These are phyloP conservation scores for Monilinia laxa DNA, from an alignment of 2,329 filamentous ascomycete genomes.

Conservation along the genomic window DNA sequence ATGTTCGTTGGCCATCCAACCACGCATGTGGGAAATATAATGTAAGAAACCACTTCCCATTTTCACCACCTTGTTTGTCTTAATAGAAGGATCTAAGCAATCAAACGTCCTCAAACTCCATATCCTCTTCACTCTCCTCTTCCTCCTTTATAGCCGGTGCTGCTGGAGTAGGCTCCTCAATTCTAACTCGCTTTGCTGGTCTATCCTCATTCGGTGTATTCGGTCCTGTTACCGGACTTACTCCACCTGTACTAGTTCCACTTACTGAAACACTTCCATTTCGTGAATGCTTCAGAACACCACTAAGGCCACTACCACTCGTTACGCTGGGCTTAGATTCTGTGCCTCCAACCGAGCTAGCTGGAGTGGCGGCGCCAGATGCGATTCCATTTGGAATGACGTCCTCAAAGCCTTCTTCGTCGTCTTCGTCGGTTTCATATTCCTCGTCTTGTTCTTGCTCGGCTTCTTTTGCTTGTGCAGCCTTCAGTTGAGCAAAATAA, in stretches of 20 bases:
- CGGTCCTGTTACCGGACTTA: conserved; percentile 40
- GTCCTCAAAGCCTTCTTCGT: conserved; percentile 50
- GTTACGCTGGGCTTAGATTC: conserved; percentile 29
- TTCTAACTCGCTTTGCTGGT: conserved; percentile 60
- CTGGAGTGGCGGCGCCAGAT: conserved; percentile 37
- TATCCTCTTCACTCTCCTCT: conserved; percentile 52
- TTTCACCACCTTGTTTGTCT: not conserved
- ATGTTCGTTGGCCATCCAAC: not conserved
- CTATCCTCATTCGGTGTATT: conserved; percentile 45
- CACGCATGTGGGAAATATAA: conserved; percentile 11
- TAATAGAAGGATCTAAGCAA: not conserved
- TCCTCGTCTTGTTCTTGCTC: conserved; percentile 53
- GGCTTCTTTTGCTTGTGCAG: conserved; percentile 54
- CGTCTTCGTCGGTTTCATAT: conserved; percentile 50
- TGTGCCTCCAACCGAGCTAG: conserved; percentile 32
- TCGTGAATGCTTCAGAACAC: conserved; percentile 35
- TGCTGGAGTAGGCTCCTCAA: conserved; percentile 47
- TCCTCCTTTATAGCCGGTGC: conserved; percentile 43
- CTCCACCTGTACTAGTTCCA: conserved; percentile 39
- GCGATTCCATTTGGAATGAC: conserved; percentile 38
- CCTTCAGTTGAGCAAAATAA: conserved; percentile 66
- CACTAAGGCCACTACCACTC: conserved; percentile 30
- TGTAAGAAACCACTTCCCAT: conserved; percentile 5
- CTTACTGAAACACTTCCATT: conserved; percentile 36
- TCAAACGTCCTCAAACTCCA: conserved; percentile 60